These are phyloP conservation scores for Taphrina communis DNA, from an alignment of 1,139 yeast genomes.

Conservation along the genomic window DNA sequence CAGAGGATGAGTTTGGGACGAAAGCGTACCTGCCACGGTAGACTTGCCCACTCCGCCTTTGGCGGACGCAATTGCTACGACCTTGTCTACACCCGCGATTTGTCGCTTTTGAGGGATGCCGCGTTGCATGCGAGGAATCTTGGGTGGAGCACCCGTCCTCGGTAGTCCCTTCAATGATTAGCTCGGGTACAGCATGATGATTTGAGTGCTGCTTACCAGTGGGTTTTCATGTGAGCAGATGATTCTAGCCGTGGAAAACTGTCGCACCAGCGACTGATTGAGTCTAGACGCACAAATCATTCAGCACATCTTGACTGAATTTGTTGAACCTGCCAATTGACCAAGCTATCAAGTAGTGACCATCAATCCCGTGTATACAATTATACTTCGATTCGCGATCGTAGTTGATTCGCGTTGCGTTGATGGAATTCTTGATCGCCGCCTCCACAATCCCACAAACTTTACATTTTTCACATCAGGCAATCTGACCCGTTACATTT, in stretches of 20 bases:
- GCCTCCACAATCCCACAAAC: conserved; percentile 13
- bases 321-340: no score
- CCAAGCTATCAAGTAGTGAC: no score
- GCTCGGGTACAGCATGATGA: not conserved
- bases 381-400: no score
- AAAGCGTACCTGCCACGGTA: conserved; percentile 53
- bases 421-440: conserved; percentile 5
- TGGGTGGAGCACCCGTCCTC: conserved; percentile 45
- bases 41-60: conserved; percentile 79
- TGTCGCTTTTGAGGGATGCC: conserved; percentile 46
- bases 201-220: conserved; percentile 26
- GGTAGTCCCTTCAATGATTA: conserved; percentile 42
- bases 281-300: not conserved
- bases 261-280: not conserved
- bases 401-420: no score
- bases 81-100: conserved; percentile 63
- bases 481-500: conserved; percentile 2
- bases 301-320: not conserved
- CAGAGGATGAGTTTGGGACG: not conserved
- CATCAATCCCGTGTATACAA: no score
- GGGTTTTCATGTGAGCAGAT: conserved; percentile 42
- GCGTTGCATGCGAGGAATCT: conserved; percentile 46
- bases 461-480: not conserved
- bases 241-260: conserved; percentile 6
- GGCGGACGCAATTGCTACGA: conserved; percentile 75